Evolutionary conservation across 805 yeast genomes (phyloP).

Genomic region (Saturnispora silvae): DNA sequence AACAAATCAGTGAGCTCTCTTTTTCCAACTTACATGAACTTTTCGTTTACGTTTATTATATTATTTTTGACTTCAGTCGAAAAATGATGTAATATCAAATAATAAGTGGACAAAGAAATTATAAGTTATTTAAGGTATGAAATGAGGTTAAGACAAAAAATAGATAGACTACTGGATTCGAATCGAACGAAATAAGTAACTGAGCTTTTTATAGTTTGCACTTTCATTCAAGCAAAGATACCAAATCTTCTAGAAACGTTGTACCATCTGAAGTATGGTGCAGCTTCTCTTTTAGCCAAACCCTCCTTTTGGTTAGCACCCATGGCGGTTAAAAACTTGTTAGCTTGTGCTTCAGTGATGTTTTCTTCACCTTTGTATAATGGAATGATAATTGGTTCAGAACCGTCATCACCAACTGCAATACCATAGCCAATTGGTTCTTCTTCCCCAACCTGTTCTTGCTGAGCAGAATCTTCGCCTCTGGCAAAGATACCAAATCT

Average conservation of each 20-base stretch:
- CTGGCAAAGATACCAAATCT: slow-evolving; percentile 8
- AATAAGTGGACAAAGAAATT: too few relatives aligned
- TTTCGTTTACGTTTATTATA: too few relatives aligned
- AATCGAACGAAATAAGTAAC: too few relatives aligned
- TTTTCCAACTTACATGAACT: too few relatives aligned
- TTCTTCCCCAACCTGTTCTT: too few relatives aligned
- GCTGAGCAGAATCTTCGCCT: slow-evolving; percentile 6
- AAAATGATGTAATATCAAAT: too few relatives aligned
- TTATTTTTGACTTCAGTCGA: too few relatives aligned
- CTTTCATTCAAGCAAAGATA: slow-evolving; percentile 6
- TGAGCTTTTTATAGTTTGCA: too few relatives aligned
- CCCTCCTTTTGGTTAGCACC: not conserved
- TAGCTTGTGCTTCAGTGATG: slow-evolving; percentile 7
- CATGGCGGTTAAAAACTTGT: slow-evolving; percentile 3
- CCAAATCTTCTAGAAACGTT: slow-evolving; percentile 7
- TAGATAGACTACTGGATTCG: too few relatives aligned
- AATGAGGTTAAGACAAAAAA: too few relatives aligned
- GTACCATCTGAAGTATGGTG: slow-evolving; percentile 4
- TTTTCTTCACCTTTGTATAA: slow-evolving; percentile 6
- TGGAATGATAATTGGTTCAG: slow-evolving; percentile 6
- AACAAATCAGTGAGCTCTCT: too few relatives aligned
- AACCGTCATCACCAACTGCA: slow-evolving; percentile 4
- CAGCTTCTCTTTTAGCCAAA: not conserved
- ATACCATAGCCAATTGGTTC: slow-evolving; percentile 7
- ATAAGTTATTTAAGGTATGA: too few relatives aligned